These are phyloP conservation scores for Suillus alpinus DNA, from an alignment of 768 basidiomycete species.

Conservation along the genomic window DNA sequence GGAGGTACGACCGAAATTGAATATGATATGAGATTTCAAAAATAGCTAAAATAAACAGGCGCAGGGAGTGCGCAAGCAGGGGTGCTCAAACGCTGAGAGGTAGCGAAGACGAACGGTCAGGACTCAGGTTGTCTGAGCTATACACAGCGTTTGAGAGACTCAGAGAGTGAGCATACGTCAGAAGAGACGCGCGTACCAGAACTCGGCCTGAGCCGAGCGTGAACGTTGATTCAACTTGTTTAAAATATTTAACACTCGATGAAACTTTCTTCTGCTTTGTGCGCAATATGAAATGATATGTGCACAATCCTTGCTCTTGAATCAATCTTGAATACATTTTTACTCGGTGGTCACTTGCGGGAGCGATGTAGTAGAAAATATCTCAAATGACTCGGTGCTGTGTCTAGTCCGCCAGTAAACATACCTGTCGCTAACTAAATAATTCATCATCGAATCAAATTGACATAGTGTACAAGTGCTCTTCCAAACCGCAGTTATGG, in stretches of 20 bases:
- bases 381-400: not conserved
- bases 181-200: no score
- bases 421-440: not conserved
- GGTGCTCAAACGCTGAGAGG: no score
- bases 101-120: no score
- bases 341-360: not conserved
- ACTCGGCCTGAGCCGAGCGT: no score
- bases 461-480: not conserved
- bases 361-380: not conserved
- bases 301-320: conserved; percentile 94
- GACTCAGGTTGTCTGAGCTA: no score
- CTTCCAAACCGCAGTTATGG: not conserved
- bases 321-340: conserved; percentile 98
- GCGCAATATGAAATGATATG: conserved; percentile 96
- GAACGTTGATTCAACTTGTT: no score
- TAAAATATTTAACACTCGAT: not conserved
- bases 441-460: not conserved
- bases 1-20: no score
- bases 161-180: no score
- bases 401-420: not conserved
- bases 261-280: conserved; percentile 38
- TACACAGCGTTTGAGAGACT: no score
- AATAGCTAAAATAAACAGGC: no score
- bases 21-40: no score
- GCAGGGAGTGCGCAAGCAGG: no score